A percentile compares a stretch with the other conserved stretches of the same genome.
Conservation (phyloP, 306 rosid genomes). For the Dryas drummondii region DNA sequence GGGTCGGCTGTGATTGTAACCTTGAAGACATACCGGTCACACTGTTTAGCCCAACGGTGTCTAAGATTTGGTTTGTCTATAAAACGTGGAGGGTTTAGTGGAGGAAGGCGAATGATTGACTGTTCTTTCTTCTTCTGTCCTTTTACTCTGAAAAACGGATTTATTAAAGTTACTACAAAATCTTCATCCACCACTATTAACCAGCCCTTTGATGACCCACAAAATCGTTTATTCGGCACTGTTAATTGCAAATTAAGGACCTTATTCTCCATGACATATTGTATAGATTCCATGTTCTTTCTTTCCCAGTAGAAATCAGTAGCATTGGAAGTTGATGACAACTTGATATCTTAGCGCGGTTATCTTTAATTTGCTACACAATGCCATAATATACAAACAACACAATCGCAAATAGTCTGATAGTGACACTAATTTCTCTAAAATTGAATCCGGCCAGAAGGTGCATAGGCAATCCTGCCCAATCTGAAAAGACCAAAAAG, state of each 20-base stretch:
- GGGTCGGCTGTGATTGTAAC: background rate
- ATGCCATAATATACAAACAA: background rate
- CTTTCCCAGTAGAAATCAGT: background rate
- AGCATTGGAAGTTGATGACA: background rate
- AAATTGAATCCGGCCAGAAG: background rate
- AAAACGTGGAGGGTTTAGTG: background rate
- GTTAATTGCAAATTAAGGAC: background rate
- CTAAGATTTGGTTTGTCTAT: too few species aligned
- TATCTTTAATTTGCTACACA: background rate
- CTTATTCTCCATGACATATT: background rate
- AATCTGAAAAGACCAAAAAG: slow-evolving; percentile 4
- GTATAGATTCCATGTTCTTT: background rate
- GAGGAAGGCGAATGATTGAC: background rate
- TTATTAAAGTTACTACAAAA: background rate
- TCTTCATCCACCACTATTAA: background rate
- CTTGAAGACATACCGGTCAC: background rate
- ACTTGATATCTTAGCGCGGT: background rate
- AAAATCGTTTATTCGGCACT: background rate
- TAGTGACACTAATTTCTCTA: background rate
- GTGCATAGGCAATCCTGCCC: background rate
- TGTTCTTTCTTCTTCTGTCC: background rate
- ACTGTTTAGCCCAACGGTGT: too few species aligned
- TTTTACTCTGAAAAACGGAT: background rate
- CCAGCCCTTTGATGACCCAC: slow-evolving; percentile 16
- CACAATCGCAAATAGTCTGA: background rate